A percentile compares a stretch with the other conserved stretches of the same genome.
phyloP scores from a whole-genome alignment of 306 rosid species.

The Prunus dulcis region DNA sequence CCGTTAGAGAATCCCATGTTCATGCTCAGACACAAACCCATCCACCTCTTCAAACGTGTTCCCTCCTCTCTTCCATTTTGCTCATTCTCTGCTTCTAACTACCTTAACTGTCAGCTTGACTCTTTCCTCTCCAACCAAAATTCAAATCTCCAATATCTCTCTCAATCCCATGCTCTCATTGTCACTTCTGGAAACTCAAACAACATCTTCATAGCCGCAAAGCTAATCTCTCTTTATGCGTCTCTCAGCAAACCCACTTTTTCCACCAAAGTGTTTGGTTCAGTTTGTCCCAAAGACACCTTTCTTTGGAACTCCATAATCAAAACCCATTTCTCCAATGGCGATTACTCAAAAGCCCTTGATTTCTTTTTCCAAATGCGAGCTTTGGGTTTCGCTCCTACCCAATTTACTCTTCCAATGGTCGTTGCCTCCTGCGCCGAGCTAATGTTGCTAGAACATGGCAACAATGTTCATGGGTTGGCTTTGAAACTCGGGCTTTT shows the following conservation, averaged over 20 bases:
- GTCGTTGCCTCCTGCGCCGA: conserved; percentile 54
- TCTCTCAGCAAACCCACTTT: conserved; percentile 35
- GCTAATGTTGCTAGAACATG: conserved; percentile 30
- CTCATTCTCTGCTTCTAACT: conserved; percentile 17
- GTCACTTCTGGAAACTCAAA: conserved; percentile 68
- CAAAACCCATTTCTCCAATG: conserved; percentile 65
- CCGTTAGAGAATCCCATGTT: not conserved
- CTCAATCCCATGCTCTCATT: conserved; percentile 52
- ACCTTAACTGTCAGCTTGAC: conserved; percentile 25
- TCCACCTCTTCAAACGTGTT: conserved; percentile 16
- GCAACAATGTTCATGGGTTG: conserved; percentile 53
- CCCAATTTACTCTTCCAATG: conserved; percentile 64
- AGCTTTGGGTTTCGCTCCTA: conserved; percentile 34
- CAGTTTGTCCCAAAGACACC: conserved; percentile 42
- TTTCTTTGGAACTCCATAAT: conserved; percentile 78
- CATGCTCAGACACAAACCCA: conserved; percentile 5
- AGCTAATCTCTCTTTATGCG: conserved; percentile 65
- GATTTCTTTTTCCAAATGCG: conserved; percentile 54
- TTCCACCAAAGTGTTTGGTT: conserved; percentile 42
- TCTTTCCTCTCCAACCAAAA: conserved; percentile 39
- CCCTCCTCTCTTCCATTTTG: conserved; percentile 14
- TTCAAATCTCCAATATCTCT: conserved; percentile 43
- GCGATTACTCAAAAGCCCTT: conserved; percentile 33
- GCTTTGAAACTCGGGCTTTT: conserved; percentile 49
- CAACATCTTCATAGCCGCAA: conserved; percentile 67